phyloP scores from a whole-genome alignment of 2,329 filamentous ascomycete genomes.

The Tympanopsis confertula region DNA sequence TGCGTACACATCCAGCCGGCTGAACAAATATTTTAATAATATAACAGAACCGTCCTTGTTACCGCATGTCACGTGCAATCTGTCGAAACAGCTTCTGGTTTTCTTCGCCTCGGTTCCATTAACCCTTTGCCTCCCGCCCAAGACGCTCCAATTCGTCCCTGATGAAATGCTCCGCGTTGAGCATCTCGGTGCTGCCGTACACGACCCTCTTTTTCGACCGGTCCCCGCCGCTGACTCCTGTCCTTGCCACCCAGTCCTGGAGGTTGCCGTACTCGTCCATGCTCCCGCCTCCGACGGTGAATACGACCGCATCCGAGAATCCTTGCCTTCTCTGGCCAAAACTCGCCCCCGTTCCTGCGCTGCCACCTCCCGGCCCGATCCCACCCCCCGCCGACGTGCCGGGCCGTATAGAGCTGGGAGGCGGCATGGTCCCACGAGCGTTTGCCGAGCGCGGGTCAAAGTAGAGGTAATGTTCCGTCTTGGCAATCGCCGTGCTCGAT shows the following conservation, averaged over 20 bases:
- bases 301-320: conserved; percentile 84
- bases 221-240: conserved; percentile 36
- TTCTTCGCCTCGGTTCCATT: neutral
- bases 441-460: conserved; percentile 92
- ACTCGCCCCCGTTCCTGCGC: conserved; percentile 60
- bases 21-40: no score
- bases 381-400: conserved; percentile 26
- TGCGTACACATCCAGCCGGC: no score
- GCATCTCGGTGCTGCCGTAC: conserved; percentile 82
- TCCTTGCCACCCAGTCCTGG: conserved; percentile 86
- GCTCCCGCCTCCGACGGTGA: conserved; percentile 86
- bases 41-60: no score
- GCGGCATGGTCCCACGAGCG: conserved; percentile 81
- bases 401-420: conserved; percentile 50
- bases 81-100: no score
- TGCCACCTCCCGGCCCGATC: conserved; percentile 28
- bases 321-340: conserved; percentile 86
- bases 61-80: no score
- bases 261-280: conserved; percentile 99
- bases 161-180: conserved; percentile 59
- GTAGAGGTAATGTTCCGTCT: conserved; percentile 93
- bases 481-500: conserved; percentile 82
- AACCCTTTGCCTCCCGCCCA: conserved; percentile 40
- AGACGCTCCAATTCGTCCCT: conserved; percentile 50
- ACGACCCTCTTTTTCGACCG: conserved; percentile 69